Evolutionary conservation across 495 filamentous ascomycete species (phyloP).

Genomic region (Podospora appendiculata): DNA sequence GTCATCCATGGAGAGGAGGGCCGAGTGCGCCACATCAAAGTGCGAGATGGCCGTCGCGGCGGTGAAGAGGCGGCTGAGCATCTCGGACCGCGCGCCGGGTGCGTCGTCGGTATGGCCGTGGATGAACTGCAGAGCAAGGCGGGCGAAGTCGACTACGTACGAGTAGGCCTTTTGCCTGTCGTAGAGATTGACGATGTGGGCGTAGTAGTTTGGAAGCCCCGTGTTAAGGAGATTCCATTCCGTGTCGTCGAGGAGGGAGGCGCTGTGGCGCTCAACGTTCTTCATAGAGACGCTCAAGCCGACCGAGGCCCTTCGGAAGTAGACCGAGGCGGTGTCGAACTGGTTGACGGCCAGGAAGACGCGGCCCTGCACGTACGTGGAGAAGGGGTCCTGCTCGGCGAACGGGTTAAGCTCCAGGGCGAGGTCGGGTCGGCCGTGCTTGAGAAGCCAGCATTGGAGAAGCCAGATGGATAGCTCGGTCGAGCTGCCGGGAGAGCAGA

Average conservation of each 20-base stretch:
- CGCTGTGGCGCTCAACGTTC: slow-evolving; percentile 35
- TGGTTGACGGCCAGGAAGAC: slow-evolving; percentile 66
- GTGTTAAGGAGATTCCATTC: slow-evolving; percentile 65
- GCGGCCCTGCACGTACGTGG: slow-evolving; percentile 80
- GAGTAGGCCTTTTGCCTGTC: slow-evolving; percentile 67
- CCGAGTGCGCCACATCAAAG: slow-evolving; percentile 76
- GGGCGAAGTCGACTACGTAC: slow-evolving; percentile 77
- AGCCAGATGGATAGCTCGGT: slow-evolving; percentile 39
- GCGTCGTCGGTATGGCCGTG: slow-evolving; percentile 30
- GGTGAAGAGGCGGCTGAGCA: slow-evolving; percentile 76
- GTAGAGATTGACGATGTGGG: slow-evolving; percentile 76
- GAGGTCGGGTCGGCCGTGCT: slow-evolving; percentile 60
- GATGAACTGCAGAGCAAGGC: slow-evolving; percentile 63
- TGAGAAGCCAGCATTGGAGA: slow-evolving; percentile 66
- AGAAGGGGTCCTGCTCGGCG: slow-evolving; percentile 57
- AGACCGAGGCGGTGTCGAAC: slow-evolving; percentile 59
- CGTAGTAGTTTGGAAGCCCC: slow-evolving; percentile 76
- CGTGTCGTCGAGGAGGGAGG: slow-evolving; percentile 60
- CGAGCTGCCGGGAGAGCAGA: slow-evolving; percentile 45
- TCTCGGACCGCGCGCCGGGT: slow-evolving; percentile 44
- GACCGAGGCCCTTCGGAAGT: slow-evolving; percentile 77
- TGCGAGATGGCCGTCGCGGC: slow-evolving; percentile 67
- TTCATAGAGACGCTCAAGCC: slow-evolving; percentile 49
- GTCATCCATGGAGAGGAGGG: slow-evolving; percentile 64
- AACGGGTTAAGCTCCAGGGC: slow-evolving; percentile 71